phyloP scores from a whole-genome alignment of 139 green algal genomes.

The Coelastrella sp. region DNA sequence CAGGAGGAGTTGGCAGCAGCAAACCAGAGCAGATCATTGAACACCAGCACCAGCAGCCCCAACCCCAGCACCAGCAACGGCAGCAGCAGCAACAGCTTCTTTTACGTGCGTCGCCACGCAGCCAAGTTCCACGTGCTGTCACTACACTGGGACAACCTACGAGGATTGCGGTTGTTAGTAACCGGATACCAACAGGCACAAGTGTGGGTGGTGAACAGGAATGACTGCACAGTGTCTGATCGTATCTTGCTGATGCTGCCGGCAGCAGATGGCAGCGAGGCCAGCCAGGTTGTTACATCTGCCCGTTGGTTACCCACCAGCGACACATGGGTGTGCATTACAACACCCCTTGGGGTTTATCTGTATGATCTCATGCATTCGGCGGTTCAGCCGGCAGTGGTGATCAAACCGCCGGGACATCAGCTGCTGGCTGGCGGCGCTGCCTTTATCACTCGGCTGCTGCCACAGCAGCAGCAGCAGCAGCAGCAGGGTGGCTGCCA shows the following conservation, averaged over 20 bases:
- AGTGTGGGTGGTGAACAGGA: neutral
- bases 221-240: slow-evolving; percentile 8
- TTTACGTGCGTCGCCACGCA: slow-evolving; percentile 24
- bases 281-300: neutral
- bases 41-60: slow-evolving; percentile 9
- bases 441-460: neutral
- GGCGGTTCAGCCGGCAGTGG: slow-evolving; percentile 2
- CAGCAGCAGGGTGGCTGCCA: neutral
- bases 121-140: slow-evolving; percentile 33
- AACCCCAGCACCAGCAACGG: slow-evolving; percentile 6
- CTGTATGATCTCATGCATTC: slow-evolving; percentile 22
- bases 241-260: slow-evolving; percentile 29
- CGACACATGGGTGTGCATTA: slow-evolving; percentile 21
- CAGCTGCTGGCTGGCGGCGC: slow-evolving; percentile 18
- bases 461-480: slow-evolving; percentile 3
- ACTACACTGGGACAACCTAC: neutral
- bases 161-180: slow-evolving; percentile 1
- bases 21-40: neutral
- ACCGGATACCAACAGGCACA: slow-evolving; percentile 16
- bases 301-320: slow-evolving; percentile 24
- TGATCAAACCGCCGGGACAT: neutral
- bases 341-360: neutral
- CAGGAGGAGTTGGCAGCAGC: slow-evolving; percentile 41
- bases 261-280: neutral
- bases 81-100: neutral